Evolutionary conservation across 2,329 filamentous ascomycete genomes (phyloP).

Genomic region (Arthroderma sp.): DNA sequence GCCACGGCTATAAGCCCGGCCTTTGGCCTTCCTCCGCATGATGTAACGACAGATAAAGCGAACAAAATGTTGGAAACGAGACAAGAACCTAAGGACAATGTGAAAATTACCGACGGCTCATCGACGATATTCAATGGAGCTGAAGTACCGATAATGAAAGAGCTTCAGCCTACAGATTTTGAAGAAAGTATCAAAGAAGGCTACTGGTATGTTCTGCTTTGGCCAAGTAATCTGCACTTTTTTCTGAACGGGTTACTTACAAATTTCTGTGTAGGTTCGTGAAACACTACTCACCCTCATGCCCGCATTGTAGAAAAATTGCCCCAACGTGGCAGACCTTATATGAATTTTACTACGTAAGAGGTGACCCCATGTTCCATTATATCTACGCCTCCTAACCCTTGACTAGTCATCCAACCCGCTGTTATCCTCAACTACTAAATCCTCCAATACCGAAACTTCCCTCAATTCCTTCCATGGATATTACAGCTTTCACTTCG

Average conservation of each 20-base stretch:
- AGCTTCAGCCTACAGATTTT: constrained; percentile 36
- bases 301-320: constrained; percentile 61
- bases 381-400: constrained; percentile 11
- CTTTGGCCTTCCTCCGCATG: constrained; percentile 4
- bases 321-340: constrained; percentile 81
- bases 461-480: constrained; percentile 56
- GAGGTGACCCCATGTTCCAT: constrained; percentile 7
- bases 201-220: constrained; percentile 31
- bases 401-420: constrained; percentile 60
- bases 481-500: constrained; percentile 85
- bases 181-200: constrained; percentile 37
- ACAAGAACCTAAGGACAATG: constrained; percentile 11
- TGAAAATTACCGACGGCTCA: constrained; percentile 9
- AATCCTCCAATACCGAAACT: constrained; percentile 34
- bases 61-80: constrained; percentile 18
- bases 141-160: constrained; percentile 37
- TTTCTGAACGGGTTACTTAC: constrained; percentile 8
- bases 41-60: constrained; percentile 11
- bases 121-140: constrained; percentile 39
- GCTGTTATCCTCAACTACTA: constrained; percentile 37
- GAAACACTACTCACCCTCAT: constrained; percentile 40
- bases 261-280: constrained; percentile 29
- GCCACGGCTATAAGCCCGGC: constrained; percentile 3
- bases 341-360: constrained; percentile 74
- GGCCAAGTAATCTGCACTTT: not conserved